These are phyloP conservation scores for Syncephalis fuscata DNA, from an alignment of 371 early-diverging fungal species.

Conservation along the genomic window DNA sequence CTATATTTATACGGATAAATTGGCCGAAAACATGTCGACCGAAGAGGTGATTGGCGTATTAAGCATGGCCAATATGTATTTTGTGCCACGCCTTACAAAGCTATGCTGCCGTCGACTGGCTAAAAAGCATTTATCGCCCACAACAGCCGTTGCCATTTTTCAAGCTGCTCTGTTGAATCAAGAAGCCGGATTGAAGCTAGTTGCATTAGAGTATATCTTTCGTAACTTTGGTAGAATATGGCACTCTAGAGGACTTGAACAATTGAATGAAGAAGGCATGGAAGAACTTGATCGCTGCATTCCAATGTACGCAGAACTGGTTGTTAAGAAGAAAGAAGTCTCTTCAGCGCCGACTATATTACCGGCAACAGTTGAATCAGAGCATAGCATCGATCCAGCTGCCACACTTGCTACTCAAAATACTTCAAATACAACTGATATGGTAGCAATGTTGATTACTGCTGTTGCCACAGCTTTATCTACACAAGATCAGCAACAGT, in stretches of 20 bases:
- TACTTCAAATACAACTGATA: no score
- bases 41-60: conserved; percentile 26
- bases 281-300: no score
- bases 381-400: no score
- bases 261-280: no score
- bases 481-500: no score
- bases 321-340: no score
- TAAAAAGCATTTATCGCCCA: conserved; percentile 28
- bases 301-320: no score
- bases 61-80: conserved; percentile 40
- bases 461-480: no score
- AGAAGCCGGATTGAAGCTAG: conserved; percentile 35
- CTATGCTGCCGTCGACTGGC: conserved; percentile 25
- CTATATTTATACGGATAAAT: conserved; percentile 45
- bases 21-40: conserved; percentile 12
- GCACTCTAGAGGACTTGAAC: conserved; percentile 26
- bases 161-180: conserved; percentile 32
- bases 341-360: no score
- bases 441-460: no score
- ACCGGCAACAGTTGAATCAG: no score
- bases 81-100: conserved; percentile 30
- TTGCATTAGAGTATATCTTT: conserved; percentile 36
- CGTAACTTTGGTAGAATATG: conserved; percentile 44
- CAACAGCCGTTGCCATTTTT: conserved; percentile 34
- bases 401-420: no score